phyloP scores from a whole-genome alignment of 1,284 basidiomycete species.

The Uromyces viciae-fabae region DNA sequence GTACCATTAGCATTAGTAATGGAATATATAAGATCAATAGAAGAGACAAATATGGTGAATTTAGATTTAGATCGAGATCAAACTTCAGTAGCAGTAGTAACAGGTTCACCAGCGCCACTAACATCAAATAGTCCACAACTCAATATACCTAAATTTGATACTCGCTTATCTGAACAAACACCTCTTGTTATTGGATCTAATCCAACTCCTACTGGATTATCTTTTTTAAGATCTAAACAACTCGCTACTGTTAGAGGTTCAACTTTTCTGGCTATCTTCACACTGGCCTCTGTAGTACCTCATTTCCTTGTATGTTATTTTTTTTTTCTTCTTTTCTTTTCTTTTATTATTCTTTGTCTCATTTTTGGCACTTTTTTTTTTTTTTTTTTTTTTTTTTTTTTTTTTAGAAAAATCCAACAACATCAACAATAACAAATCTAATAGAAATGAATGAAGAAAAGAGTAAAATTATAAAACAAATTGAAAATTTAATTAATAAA shows the following conservation, averaged over 20 bases:
- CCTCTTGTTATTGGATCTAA: not conserved
- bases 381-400: not conserved
- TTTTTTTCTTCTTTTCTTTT: not conserved
- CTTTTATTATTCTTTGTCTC: not conserved
- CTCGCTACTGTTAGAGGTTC: not conserved
- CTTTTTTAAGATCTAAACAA: not conserved
- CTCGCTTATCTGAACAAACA: not conserved
- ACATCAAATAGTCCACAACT: not conserved
- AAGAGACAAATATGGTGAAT: slow-evolving; percentile 14
- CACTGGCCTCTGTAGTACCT: slow-evolving; percentile 13
- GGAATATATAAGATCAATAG: slow-evolving; percentile 36
- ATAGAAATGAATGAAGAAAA: no score
- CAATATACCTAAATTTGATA: not conserved
- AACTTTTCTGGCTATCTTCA: slow-evolving; percentile 20
- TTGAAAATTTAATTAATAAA: not conserved
- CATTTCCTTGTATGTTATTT: slow-evolving; percentile 24
- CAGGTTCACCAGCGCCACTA: not conserved
- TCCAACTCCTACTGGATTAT: not conserved
- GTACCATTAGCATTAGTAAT: slow-evolving; percentile 28
- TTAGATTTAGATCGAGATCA: not conserved
- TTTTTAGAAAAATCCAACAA: no score
- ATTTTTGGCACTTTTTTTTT: not conserved
- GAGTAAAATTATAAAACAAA: not conserved
- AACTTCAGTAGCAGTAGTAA: no score
- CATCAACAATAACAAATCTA: no score